Evolutionary conservation across 23 red algal species (phyloP), one percentile per base, ranked within the genome.

Genomic region (Gracilaria domingensis): DNA sequence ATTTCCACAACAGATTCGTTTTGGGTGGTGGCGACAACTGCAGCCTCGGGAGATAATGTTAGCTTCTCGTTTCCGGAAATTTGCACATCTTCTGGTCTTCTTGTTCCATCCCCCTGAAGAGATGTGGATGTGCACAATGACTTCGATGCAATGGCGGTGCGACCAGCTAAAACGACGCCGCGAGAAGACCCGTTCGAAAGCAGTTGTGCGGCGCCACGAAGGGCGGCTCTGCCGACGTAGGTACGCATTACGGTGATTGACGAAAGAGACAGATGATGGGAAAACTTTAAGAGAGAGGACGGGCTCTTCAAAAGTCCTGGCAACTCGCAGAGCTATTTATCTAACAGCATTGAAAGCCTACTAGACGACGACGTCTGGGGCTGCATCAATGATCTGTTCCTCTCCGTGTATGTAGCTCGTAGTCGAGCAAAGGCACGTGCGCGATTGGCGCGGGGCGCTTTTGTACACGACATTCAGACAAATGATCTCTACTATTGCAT

Each of bases 1-100:
- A 77, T 77, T 50, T 77, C 72, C 4, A 77, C 45, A 17, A 77
- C 72, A 30, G 72, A 13, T 50, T 77, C 72, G 11, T 50, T n/a
- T 20, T 77, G 72, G 11, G 72, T 6, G 3, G 38, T 1, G 26
- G 26, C 39, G 25, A 4, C 8, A n/a, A 42, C 39, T 4, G 42
- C 72, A 77, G 25, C 42, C 38, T 45, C 38, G 0, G 21, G 20
- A 13, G 64, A 11, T 37, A 69, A 5, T 17, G 4, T 30, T 11
- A 77, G 39, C 72, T 77, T 77, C 18, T 77, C 72, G 45, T 51
- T 77, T 25, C 34, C 72, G 50, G 72, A 77, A 28, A 77, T 45
- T 50, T 77, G 72, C 38, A 77, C 29, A 25, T 77, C 72, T 13
- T 77, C 72, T 50, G 38, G 8, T 49, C 18, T 45, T 49, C 72